Evolutionary conservation across 257 asterid species (phyloP), one percentile per base, ranked within the genome.

Genomic region (Marsdenia floribunda): DNA sequence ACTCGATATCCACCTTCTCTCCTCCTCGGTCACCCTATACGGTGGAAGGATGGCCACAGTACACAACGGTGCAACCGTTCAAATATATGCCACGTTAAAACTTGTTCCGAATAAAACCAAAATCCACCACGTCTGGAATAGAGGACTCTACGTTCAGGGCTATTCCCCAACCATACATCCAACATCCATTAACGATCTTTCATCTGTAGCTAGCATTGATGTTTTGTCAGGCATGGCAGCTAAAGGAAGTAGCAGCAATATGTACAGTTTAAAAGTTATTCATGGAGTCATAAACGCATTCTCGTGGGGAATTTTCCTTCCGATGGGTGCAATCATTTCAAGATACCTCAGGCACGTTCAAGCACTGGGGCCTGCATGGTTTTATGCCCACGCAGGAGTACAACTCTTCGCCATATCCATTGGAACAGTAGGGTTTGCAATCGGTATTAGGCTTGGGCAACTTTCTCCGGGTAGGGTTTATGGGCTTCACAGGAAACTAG

Each of bases 21-120:
- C 96, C 11, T 94, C 97, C 33, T 89, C 97, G 2, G 96, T 93
- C 37, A 47, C 89, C 59, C 54, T 92, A 19, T 89, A 90, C 49
- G 97, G 99, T 10, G 97, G 99, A 13, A 89, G 93, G 1, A 84
- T 87, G 96, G 97, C 96, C 82, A 88, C 97, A 76, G 85, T 93
- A 59, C 96, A 89, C 55, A 71, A 79, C 33, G 97, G 97, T 14
- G 96, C 96, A 46, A 80, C 86, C 29, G 83, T 94, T 68, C 82
- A 94, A 70, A 90, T 94, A 33, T 85, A 78, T 59, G 91, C 96
- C 49, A 84, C 92, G 0, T 44, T 94, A 4, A 92, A 84, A 29
- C 90, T 94, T 9, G 84, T 81, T 0, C 82, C 89, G 0, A 94
- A 94, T 46, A 89, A 77, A 76, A 89, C 97, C 46, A 89, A 83